Conservation (phyloP, 805 yeast species). For the Saccharomycopsis sp. region DNA sequence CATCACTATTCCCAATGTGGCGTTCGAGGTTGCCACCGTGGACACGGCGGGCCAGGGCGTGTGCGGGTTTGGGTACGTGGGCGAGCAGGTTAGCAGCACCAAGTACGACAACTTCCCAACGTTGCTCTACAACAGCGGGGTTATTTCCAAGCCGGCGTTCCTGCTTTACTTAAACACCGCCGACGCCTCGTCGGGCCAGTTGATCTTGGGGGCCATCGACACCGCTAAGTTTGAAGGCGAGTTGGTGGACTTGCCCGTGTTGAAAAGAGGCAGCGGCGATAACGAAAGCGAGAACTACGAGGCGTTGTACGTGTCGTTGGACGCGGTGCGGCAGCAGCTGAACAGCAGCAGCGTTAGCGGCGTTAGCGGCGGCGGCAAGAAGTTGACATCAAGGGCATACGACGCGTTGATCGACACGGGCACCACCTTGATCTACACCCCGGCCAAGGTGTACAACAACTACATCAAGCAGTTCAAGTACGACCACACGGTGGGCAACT, state of each 20-base stretch:
- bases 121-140: constrained; percentile 4
- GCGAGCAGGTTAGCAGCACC: neutral
- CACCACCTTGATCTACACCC: constrained; percentile 7
- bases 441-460: neutral
- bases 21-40: constrained; percentile 15
- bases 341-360: neutral
- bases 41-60: constrained; percentile 15
- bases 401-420: constrained; percentile 17
- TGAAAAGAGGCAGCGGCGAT: constrained; percentile 4
- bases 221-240: constrained; percentile 48
- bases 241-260: constrained; percentile 23
- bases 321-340: neutral
- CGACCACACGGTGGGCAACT: neutral
- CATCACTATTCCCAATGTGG: constrained; percentile 4
- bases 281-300: neutral
- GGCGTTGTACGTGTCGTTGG: constrained; percentile 4
- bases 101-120: constrained; percentile 17
- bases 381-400: neutral
- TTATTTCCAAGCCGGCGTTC: constrained; percentile 4
- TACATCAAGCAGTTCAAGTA: constrained; percentile 3
- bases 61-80: constrained; percentile 12
- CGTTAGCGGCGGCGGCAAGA: neutral
- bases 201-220: constrained; percentile 19
- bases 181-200: constrained; percentile 8
- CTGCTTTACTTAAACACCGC: constrained; percentile 14